Base-by-base conservation (phyloP, 192 early-diverging fungal genomes). In the Polychytrium aggregatum region DNA sequence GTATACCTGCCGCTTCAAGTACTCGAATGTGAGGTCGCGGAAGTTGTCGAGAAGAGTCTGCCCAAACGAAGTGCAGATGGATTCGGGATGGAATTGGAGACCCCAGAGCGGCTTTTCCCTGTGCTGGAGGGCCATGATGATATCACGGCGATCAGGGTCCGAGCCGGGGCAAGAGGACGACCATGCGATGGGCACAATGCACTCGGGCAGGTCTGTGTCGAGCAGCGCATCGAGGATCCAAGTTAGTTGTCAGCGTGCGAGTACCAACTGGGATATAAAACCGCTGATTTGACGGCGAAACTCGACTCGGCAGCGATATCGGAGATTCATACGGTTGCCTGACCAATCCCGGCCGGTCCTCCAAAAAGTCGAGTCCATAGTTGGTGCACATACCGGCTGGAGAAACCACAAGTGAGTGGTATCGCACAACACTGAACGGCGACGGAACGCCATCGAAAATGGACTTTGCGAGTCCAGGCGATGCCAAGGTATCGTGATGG, bases 61-160 rank as follows among this genome's bases (percentile, higher is more conserved):
- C 9, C 35, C 9, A 37, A 37, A 37, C 35, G 35, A 37, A 46
- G n/a, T n/a, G n/a, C n/a, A n/a, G n/a, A n/a, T n/a, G n/a, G n/a
- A n/a, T n/a, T 97, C 94, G 7, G 94, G 94, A 53, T 97, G 94
- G 58, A 95, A 95, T 52, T 97, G 94, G 33, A 97, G 87, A 9
- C 88, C 86, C 65, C 79, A 89, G 9, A 93, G 60, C 26, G 88
- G 89, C 17, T 70, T 57, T 0, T 36, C 46, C 17, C 44, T 61
- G 63, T 92, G 90, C 41, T 73, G 57, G 29, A 97, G 57, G 1
- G 76, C 91, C 90, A 92, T 92, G 11, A 97, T 71, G 2, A 62
- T 59, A 13, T 70, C 46, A 1, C 37, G 44, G 3, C 47, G 55
- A n/a, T 39, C 34, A 2, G 28, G 26, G 6, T 63, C 56, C 3